Base-by-base conservation (phyloP, 257 asterid species). In the Petrea volubilis region DNA sequence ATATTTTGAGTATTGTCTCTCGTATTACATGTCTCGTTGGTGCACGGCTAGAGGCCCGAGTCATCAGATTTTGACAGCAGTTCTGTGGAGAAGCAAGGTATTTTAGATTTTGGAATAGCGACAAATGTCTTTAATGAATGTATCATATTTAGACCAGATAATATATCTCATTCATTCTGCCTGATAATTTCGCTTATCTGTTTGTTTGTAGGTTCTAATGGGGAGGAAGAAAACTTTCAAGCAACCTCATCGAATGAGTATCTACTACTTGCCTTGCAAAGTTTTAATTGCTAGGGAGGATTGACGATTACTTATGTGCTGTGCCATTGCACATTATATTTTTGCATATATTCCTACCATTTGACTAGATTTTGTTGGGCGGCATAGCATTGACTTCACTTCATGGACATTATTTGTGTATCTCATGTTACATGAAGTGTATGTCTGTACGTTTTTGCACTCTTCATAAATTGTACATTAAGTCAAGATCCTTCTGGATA, bases 191-290 rank as follows among this genome's bases (percentile, higher is more conserved):
- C 72, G 44, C 50, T 34, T 50, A 23, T 64, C 33, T 74, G 51
- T 64, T 55, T 78, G 58, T 78, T 70, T 73, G n/a, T 70, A 86
- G 93, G 84, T 83, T 73, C 82, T 33, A 29, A 51, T n/a, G 88
- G 74, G 27, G 78, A 80, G 75, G 81, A 76, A 7, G 79, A 57
- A 70, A 76, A 14, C 36, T 61, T 60, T 77, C 84, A 64, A 79
- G 75, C 77, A 64, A 66, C 51, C 66, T 74, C 88, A 52, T 53
- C 83, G 10, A 78, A 81, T 21, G 80, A 76, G 97, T 90, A 90
- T 79, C 71, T 61, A 36, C 70, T 71, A 55, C 74, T 51, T 76
- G 41, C 76, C 71, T 63, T 70, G 64, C 68, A 43, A 40, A 27
- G 77, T 56, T 60, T 67, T 50, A 18, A 46, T 63, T 28, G 21